These are phyloP conservation scores for Stenogyne calaminthoides DNA, from an alignment of 305 asterid genomes.

Conservation along the genomic window DNA sequence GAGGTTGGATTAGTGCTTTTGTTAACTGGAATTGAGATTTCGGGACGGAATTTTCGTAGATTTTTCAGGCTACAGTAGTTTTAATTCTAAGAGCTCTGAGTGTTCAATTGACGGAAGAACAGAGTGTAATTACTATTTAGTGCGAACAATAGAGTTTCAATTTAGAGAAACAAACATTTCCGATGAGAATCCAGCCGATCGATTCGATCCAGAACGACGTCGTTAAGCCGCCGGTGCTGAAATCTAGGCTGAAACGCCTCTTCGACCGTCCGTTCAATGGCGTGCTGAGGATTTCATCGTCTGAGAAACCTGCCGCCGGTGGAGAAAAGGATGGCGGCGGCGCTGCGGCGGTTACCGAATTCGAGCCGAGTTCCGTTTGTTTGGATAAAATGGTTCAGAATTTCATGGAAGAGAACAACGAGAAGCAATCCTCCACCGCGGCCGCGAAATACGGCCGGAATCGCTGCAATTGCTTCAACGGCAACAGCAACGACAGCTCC, in stretches of 20 bases:
- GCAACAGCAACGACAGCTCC: slow-evolving; percentile 86
- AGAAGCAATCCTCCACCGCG: slow-evolving; percentile 46
- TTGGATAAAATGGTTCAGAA: slow-evolving; percentile 85
- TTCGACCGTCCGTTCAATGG: slow-evolving; percentile 88
- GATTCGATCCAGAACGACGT: slow-evolving; percentile 57
- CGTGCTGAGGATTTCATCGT: slow-evolving; percentile 54
- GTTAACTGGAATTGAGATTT: slow-evolving; percentile 23
- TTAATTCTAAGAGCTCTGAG: slow-evolving; percentile 24
- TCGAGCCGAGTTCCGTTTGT: slow-evolving; percentile 92
- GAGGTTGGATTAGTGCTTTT: slow-evolving; percentile 24
- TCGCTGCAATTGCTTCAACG: slow-evolving; percentile 94
- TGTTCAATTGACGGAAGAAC: slow-evolving; percentile 26
- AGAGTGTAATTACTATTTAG: slow-evolving; percentile 37
- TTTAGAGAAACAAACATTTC: slow-evolving; percentile 47
- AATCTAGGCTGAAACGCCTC: slow-evolving; percentile 80
- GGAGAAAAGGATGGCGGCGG: slow-evolving; percentile 43
- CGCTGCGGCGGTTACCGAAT: slow-evolving; percentile 49
- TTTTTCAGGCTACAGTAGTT: slow-evolving; percentile 26
- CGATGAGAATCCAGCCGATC: slow-evolving; percentile 91
- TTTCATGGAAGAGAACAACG: slow-evolving; percentile 77
- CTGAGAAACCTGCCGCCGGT: slow-evolving; percentile 54
- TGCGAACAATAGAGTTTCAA: slow-evolving; percentile 12
- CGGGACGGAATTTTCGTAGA: slow-evolving; percentile 23
- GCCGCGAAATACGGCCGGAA: slow-evolving; percentile 63
- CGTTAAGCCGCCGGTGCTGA: slow-evolving; percentile 57